Evolutionary conservation across 2,329 filamentous ascomycete species (phyloP).

Genomic region (Dissoconium aciculare): DNA sequence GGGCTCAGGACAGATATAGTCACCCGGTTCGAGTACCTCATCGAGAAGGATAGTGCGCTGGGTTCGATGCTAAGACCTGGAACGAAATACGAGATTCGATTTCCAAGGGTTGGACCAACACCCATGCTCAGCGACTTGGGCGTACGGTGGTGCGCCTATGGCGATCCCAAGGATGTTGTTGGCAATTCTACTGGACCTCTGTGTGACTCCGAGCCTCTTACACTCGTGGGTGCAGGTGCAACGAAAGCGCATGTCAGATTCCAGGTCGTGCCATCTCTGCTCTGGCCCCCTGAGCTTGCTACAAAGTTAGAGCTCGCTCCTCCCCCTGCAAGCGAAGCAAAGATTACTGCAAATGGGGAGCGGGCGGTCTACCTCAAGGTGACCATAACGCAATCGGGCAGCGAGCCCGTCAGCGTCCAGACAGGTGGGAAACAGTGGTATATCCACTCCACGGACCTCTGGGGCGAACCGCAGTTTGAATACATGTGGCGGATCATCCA

Average conservation of each 20-base stretch:
- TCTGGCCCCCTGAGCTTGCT: slow-evolving; percentile 8
- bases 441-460: slow-evolving; percentile 8
- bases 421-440: slow-evolving; percentile 10
- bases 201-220: slow-evolving; percentile 4
- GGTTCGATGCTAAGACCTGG: slow-evolving; percentile 7
- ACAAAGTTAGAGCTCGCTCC: slow-evolving; percentile 5
- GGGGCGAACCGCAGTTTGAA: slow-evolving; percentile 3
- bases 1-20: slow-evolving; percentile 4
- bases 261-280: slow-evolving; percentile 5
- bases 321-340: background rate
- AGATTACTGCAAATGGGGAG: no score
- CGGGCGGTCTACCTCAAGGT: slow-evolving; percentile 5
- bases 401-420: slow-evolving; percentile 7
- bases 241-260: no score
- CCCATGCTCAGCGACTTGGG: slow-evolving; percentile 6
- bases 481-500: slow-evolving; percentile 7
- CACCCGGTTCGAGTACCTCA: slow-evolving; percentile 6
- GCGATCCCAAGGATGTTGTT: slow-evolving; percentile 2
- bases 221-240: slow-evolving; percentile 4
- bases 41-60: slow-evolving; percentile 6
- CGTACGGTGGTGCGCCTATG: slow-evolving; percentile 5
- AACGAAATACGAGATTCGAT: slow-evolving; percentile 9
- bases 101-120: slow-evolving; percentile 1
- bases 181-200: slow-evolving; percentile 5
- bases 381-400: slow-evolving; percentile 8